Conservation (phyloP, 306 rosid genomes). For the Sicyos baderoa region DNA sequence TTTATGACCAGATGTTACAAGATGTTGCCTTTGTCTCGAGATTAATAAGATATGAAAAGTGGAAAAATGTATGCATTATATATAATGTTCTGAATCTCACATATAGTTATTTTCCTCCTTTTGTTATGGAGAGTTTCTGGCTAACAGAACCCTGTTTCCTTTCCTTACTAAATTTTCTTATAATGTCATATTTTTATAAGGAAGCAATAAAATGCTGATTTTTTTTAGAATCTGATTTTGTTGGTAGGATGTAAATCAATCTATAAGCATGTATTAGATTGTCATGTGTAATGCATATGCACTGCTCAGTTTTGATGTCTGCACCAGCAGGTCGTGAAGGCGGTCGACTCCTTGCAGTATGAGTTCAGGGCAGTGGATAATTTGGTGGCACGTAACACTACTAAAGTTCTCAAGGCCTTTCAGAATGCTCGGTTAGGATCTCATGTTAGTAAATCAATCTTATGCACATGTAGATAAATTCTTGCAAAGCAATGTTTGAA, state of each 20-base stretch:
- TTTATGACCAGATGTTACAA: background rate
- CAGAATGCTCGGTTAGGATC: constrained; percentile 80
- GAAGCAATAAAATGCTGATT: too few relatives aligned
- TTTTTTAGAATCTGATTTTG: constrained; percentile 14
- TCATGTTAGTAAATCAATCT: constrained; percentile 46
- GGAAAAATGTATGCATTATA: background rate
- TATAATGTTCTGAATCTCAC: background rate
- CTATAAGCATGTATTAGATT: background rate
- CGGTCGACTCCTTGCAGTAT: constrained; percentile 57
- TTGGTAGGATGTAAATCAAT: background rate
- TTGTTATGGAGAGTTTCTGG: background rate
- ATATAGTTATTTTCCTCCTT: background rate
- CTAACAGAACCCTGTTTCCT: background rate
- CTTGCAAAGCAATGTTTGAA: background rate
- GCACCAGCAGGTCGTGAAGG: constrained; percentile 57
- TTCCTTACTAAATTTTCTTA: background rate
- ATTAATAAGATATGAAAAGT: background rate
- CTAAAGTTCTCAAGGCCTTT: constrained; percentile 71
- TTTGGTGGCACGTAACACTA: constrained; percentile 69
- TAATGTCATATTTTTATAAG: background rate
- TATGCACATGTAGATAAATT: background rate
- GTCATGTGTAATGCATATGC: background rate
- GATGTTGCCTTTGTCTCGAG: too few relatives aligned
- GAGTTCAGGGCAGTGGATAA: constrained; percentile 81
- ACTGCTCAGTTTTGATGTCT: background rate